Evolutionary conservation across 345 rosid species (phyloP), one percentile per base, ranked within the genome.

Genomic region (Brassica carinata): DNA sequence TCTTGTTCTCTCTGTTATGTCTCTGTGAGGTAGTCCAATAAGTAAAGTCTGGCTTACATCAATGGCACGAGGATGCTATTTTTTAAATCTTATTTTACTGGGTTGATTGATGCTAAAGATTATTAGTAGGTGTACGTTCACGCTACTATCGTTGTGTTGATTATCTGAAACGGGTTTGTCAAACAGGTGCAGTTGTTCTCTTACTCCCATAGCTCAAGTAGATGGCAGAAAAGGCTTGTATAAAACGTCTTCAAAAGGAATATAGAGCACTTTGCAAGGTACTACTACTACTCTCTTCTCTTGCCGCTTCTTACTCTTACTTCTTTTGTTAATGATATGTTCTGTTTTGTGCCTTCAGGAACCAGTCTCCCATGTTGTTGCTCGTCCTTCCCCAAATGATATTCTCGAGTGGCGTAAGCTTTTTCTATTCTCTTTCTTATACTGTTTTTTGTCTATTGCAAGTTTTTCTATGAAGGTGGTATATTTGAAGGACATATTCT

Each of bases 341-440:
- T 53, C 58, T 53, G 58, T 53, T 73, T 77, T 84, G 77, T 81
- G 74, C 61, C 80, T 86, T 81, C 81, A 96, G 99, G 99, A 96
- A 78, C 99, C 98, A 27, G 97, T 93, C 78, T 87, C 99, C 67
- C 89, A 93, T 85, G 86, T 93, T 69, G 93, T 93, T 76, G 98
- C 99, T 55, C 90, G 95, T 66, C 99, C 98, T 87, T 93, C 96
- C 70, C 89, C 94, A 36, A 96, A 79, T 76, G 89, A 93, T 84
- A 93, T 93, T 80, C 99, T 96, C 53, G 98, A 96, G 69, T 93
- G 99, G 98, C 98, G 99, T 96, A 91, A 89, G 97, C 43, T 59
- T 33, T 89, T 77, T 29, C 67, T 45, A 61, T 61, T 51, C 58
- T 53, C n/a, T 18, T 27, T 45, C 17, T 23, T 34, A 34, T 67